phyloP scores from a whole-genome alignment of 345 rosid genomes.

The Citrus trifoliata region DNA sequence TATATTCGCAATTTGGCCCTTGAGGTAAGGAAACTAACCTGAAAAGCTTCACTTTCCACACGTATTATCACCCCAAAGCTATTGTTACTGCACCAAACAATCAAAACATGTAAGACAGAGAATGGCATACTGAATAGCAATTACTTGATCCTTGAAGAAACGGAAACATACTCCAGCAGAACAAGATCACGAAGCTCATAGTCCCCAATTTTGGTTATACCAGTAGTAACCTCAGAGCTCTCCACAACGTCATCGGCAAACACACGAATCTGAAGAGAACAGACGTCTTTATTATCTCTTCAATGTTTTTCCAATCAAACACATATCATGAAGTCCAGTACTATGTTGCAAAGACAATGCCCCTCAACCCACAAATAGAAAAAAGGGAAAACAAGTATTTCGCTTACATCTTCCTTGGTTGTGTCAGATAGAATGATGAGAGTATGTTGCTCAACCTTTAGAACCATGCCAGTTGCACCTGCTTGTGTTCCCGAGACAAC shows the following conservation, averaged over 20 bases:
- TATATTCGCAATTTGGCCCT: background rate
- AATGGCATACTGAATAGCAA: background rate
- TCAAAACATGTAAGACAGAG: conserved; percentile 16
- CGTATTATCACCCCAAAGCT: conserved; percentile 95
- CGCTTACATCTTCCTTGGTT: conserved; percentile 87
- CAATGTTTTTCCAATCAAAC: background rate
- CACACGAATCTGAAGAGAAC: conserved; percentile 65
- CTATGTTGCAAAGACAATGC: background rate
- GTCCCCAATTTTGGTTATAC: conserved; percentile 80
- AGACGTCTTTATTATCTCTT: conserved; percentile 6
- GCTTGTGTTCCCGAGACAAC: conserved; percentile 89
- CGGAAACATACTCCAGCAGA: conserved; percentile 69
- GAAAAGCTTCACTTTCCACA: conserved; percentile 95
- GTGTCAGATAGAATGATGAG: conserved; percentile 88
- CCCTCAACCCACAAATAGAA: background rate
- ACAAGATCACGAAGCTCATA: conserved; percentile 98
- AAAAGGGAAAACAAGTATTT: background rate
- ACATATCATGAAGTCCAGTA: background rate
- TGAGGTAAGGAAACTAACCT: conserved; percentile 38
- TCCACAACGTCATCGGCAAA: conserved; percentile 96
- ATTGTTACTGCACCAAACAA: conserved; percentile 54
- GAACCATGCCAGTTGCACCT: conserved; percentile 98
- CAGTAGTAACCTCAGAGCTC: conserved; percentile 96
- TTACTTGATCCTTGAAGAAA: conserved; percentile 3
- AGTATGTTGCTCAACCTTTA: conserved; percentile 94